Evolutionary conservation across 805 yeast species (phyloP).

Genomic region (Dipodascus geniculatus): DNA sequence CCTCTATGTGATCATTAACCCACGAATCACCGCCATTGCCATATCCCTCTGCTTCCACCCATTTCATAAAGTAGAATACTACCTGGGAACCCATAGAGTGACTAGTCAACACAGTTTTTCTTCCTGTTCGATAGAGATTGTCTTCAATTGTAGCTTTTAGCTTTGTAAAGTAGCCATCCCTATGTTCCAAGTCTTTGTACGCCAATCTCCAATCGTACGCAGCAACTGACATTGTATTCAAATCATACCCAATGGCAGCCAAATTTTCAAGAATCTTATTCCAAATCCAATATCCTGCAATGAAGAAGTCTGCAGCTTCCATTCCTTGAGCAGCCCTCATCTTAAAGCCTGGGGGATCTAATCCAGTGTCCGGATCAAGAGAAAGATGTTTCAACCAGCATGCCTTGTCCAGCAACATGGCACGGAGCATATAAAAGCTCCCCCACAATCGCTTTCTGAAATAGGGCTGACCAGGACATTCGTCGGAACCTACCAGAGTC

Average conservation of each 20-base stretch:
- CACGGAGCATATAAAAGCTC: constrained; percentile 83
- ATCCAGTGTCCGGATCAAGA: constrained; percentile 83
- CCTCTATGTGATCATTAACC: constrained; percentile 77
- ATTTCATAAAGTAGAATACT: constrained; percentile 76
- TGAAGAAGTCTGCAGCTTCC: constrained; percentile 92
- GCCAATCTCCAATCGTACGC: constrained; percentile 95
- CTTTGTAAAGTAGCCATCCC: constrained; percentile 78
- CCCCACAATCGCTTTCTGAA: constrained; percentile 95
- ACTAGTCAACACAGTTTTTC: constrained; percentile 66
- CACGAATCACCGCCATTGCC: constrained; percentile 89
- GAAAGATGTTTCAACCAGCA: constrained; percentile 92
- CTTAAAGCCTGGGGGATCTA: constrained; percentile 77
- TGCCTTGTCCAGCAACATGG: constrained; percentile 81
- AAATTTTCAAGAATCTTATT: constrained; percentile 87
- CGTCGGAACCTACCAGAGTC: constrained; percentile 65
- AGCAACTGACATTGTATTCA: constrained; percentile 82
- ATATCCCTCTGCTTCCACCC: constrained; percentile 87
- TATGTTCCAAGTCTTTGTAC: constrained; percentile 71
- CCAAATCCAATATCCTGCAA: constrained; percentile 99
- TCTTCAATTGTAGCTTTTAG: constrained; percentile 66
- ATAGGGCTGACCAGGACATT: constrained; percentile 74
- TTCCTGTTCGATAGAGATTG: constrained; percentile 37
- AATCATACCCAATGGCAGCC: constrained; percentile 89
- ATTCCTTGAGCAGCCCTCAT: constrained; percentile 91
- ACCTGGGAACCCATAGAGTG: constrained; percentile 98